phyloP scores from a whole-genome alignment of 1,139 yeast species.

The Sugiyamaella neomexicana region DNA sequence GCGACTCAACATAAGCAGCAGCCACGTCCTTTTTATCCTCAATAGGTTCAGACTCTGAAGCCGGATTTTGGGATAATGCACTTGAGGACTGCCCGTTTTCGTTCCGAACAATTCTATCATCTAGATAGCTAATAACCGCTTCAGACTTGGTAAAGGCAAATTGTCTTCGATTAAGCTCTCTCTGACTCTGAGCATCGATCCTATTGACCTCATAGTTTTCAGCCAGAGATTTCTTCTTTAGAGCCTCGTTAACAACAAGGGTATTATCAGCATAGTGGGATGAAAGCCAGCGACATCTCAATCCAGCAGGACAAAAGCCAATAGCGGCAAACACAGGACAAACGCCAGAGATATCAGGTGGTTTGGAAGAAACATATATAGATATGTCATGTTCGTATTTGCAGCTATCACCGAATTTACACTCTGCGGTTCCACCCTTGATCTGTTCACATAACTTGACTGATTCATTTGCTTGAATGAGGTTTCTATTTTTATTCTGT shows the following conservation, averaged over 20 bases:
- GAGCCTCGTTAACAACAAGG: slow-evolving; percentile 48
- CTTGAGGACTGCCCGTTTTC: slow-evolving; percentile 23
- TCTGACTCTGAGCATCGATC: slow-evolving; percentile 54
- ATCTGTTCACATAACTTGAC: slow-evolving; percentile 63
- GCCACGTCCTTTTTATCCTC: slow-evolving; percentile 25
- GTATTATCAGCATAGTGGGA: slow-evolving; percentile 61
- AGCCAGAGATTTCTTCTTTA: slow-evolving; percentile 43
- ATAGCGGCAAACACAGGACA: slow-evolving; percentile 84
- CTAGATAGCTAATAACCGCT: slow-evolving; percentile 56
- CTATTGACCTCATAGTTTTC: slow-evolving; percentile 65
- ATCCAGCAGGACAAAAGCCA: slow-evolving; percentile 90
- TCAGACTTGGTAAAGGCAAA: slow-evolving; percentile 59
- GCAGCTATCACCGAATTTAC: slow-evolving; percentile 76
- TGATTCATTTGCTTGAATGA: slow-evolving; percentile 66
- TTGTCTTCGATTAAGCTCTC: slow-evolving; percentile 60
- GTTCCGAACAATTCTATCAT: slow-evolving; percentile 32
- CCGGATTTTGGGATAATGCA: not conserved
- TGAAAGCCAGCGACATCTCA: slow-evolving; percentile 86
- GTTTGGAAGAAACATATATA: slow-evolving; percentile 63
- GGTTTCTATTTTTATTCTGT: slow-evolving; percentile 84
- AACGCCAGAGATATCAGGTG: slow-evolving; percentile 63
- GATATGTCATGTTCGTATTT: slow-evolving; percentile 73
- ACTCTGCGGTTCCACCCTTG: slow-evolving; percentile 47
- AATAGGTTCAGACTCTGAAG: slow-evolving; percentile 22
- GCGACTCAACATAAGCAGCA: slow-evolving; percentile 69